Percentiles rank a stretch among this genome's conserved stretches.
phyloP scores from a whole-genome alignment of 2,329 filamentous ascomycete genomes.

The Geosmithia morbida region DNA sequence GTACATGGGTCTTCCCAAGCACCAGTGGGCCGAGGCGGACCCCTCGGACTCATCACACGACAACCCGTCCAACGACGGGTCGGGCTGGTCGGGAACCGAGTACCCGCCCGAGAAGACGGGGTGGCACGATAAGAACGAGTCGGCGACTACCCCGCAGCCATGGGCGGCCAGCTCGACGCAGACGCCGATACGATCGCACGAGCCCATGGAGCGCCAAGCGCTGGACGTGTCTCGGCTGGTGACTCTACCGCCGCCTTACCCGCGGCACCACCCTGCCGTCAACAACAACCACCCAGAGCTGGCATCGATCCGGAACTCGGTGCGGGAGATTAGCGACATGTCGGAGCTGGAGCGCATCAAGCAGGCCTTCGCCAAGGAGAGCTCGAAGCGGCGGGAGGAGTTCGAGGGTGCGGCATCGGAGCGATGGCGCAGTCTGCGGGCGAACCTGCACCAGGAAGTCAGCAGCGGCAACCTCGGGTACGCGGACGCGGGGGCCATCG shows the following conservation, averaged over 20 bases:
- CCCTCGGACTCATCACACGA: constrained; percentile 18
- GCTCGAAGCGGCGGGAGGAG: constrained; percentile 43
- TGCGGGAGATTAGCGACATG: constrained; percentile 61
- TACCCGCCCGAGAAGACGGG: constrained; percentile 43
- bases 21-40: constrained; percentile 50
- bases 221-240: constrained; percentile 86
- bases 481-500: constrained; percentile 67
- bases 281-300: constrained; percentile 92
- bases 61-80: constrained; percentile 22
- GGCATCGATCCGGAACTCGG: constrained; percentile 57
- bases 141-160: constrained; percentile 25
- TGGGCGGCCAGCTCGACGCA: constrained; percentile 16
- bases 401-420: constrained; percentile 32
- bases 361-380: constrained; percentile 41
- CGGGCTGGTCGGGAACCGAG: constrained; percentile 15
- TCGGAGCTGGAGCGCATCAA: constrained; percentile 58
- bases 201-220: constrained; percentile 33
- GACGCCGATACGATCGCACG: constrained; percentile 22
- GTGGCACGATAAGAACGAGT: constrained; percentile 29
- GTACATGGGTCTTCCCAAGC: constrained; percentile 85
- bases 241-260: constrained; percentile 85
- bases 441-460: constrained; percentile 68
- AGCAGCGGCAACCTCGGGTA: constrained; percentile 66
- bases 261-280: constrained; percentile 85
- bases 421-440: constrained; percentile 49